These are phyloP conservation scores for Colletotrichum tabaci DNA, from an alignment of 2,329 filamentous ascomycete genomes.

Conservation along the genomic window DNA sequence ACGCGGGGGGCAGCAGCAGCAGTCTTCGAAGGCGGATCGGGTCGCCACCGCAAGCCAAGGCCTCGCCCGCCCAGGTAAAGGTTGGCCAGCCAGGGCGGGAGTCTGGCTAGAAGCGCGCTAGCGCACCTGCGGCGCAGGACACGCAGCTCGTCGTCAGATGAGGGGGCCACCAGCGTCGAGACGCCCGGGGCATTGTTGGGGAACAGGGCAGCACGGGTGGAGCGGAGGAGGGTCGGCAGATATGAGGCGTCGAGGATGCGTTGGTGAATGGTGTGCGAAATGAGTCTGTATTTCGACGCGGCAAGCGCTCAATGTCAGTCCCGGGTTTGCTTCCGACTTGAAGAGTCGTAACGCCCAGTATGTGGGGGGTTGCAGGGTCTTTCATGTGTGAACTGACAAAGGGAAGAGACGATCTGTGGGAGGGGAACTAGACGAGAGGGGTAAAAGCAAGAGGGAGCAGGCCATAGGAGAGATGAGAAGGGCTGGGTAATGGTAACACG, in stretches of 20 bases:
- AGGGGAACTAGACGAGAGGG: conserved; percentile 19
- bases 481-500: conserved; percentile 8
- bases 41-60: conserved; percentile 47
- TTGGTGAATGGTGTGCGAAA: conserved; percentile 70
- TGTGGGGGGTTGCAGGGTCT: conserved; percentile 46
- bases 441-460: background rate
- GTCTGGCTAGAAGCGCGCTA: conserved; percentile 66
- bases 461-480: conserved; percentile 9
- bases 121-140: conserved; percentile 79
- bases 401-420: conserved; percentile 38
- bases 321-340: conserved; percentile 36
- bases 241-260: conserved; percentile 74
- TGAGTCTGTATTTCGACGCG: conserved; percentile 60
- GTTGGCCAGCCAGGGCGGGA: conserved; percentile 63
- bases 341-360: conserved; percentile 25
- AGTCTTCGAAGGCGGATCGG: conserved; percentile 41
- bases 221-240: conserved; percentile 77
- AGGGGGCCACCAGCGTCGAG: conserved; percentile 72
- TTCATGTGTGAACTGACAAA: conserved; percentile 31
- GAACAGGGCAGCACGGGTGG: conserved; percentile 84
- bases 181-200: conserved; percentile 85
- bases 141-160: conserved; percentile 70
- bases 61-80: conserved; percentile 65
- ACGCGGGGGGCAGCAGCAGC: conserved; percentile 28
- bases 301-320: conserved; percentile 41